A percentile compares a stretch with the other conserved stretches of the same genome.
Conservation (phyloP, 2,329 filamentous ascomycete species). For the Ophiocordyceps sinensis region DNA sequence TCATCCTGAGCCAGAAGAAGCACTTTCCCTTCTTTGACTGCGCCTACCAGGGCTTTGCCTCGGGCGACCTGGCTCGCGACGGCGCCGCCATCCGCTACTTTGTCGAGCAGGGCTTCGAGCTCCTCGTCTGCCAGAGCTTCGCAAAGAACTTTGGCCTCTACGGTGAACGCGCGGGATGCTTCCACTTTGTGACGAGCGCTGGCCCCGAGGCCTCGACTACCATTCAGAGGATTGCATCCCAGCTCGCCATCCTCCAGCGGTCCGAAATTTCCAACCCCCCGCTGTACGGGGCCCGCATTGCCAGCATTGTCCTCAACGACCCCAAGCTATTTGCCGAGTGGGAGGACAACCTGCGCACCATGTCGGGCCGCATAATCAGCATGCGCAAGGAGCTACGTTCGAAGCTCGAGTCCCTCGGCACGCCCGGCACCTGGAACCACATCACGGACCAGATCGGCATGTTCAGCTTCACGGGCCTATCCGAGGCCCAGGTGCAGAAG, state of each 20-base stretch:
- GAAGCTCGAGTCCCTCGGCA: slow-evolving; percentile 72
- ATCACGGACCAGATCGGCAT: slow-evolving; percentile 99
- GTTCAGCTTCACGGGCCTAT: slow-evolving; percentile 87
- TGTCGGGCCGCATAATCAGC: slow-evolving; percentile 87
- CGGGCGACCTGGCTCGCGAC: slow-evolving; percentile 72
- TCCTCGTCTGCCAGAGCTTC: slow-evolving; percentile 82
- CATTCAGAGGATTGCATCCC: slow-evolving; percentile 57
- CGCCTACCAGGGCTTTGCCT: slow-evolving; percentile 96
- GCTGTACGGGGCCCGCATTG: slow-evolving; percentile 84
- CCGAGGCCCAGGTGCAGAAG: slow-evolving; percentile 56
- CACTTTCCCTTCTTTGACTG: slow-evolving; percentile 98
- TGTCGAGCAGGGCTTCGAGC: slow-evolving; percentile 77
- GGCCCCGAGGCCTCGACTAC: slow-evolving; percentile 49
- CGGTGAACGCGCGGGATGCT: slow-evolving; percentile 87
- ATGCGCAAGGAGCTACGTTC: slow-evolving; percentile 71
- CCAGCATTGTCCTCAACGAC: slow-evolving; percentile 73
- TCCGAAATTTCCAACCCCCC: slow-evolving; percentile 97
- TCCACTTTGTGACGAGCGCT: slow-evolving; percentile 79
- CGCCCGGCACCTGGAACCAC: slow-evolving; percentile 88
- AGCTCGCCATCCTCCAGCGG: slow-evolving; percentile 86
- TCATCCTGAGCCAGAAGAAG: slow-evolving; percentile 57
- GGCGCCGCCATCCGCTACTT: slow-evolving; percentile 93
- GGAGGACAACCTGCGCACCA: slow-evolving; percentile 81
- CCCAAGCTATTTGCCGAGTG: slow-evolving; percentile 70
- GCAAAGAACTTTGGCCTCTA: slow-evolving; percentile 98